Conservation (phyloP, 2,329 filamentous ascomycete species). For the Rutstroemia sp. region DNA sequence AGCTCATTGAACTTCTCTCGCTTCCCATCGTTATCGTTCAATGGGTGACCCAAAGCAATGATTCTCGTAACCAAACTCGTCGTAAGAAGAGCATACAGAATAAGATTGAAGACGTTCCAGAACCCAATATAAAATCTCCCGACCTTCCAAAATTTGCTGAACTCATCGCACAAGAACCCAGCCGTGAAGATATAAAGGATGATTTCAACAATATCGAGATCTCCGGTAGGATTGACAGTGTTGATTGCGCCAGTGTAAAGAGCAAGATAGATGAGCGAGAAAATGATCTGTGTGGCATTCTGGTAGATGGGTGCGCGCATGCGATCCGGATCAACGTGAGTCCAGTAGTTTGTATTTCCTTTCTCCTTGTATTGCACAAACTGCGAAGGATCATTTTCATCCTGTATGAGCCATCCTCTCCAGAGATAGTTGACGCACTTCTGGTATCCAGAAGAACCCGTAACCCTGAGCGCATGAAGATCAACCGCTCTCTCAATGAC, state of each 20-base stretch:
- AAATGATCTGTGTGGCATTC: conserved; percentile 78
- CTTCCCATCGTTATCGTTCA: conserved; percentile 34
- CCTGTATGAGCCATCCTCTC: conserved; percentile 94
- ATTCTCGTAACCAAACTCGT: conserved; percentile 74
- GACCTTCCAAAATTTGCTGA: conserved; percentile 87
- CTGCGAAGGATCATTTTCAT: conserved; percentile 80
- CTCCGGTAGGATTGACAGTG: conserved; percentile 78
- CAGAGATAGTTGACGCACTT: conserved; percentile 91
- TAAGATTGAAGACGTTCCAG: conserved; percentile 92
- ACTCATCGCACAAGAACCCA: conserved; percentile 83
- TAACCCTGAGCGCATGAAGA: conserved; percentile 79
- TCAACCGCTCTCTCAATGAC: conserved; percentile 92
- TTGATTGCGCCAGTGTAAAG: conserved; percentile 91
- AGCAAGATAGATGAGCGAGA: conserved; percentile 74
- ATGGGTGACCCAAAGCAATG: conserved; percentile 61
- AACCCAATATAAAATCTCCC: conserved; percentile 87
- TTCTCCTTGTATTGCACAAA: conserved; percentile 85
- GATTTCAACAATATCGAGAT: conserved; percentile 76
- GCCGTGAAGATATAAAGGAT: conserved; percentile 86
- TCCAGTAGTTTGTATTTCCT: conserved; percentile 67
- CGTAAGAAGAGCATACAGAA: conserved; percentile 71
- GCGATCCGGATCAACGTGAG: conserved; percentile 86
- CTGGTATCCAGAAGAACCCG: conserved; percentile 83
- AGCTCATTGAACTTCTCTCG: conserved; percentile 65
- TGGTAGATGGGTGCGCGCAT: conserved; percentile 92